Conservation (phyloP, 2,329 filamentous ascomycete genomes). For the Pezicula radicicola region DNA sequence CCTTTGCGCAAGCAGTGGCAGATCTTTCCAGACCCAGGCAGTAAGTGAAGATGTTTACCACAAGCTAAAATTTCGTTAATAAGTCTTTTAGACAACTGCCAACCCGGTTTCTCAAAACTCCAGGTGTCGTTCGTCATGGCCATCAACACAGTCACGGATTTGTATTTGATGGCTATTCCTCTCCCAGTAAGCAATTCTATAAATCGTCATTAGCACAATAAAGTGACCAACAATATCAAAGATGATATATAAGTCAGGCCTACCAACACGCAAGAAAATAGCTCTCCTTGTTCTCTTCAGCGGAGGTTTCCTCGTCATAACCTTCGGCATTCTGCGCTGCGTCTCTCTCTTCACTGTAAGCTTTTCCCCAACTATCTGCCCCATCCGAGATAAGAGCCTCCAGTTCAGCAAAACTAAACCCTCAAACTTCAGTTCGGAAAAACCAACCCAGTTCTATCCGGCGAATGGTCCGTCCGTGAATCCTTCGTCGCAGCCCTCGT, state of each 20-base stretch:
- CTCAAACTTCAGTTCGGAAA: conserved; percentile 25
- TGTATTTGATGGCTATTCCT: conserved; percentile 56
- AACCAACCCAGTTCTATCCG: conserved; percentile 30
- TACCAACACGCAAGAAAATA: conserved; percentile 41
- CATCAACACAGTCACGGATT: conserved; percentile 51
- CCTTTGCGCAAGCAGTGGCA: conserved; percentile 55
- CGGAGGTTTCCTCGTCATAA: conserved; percentile 52
- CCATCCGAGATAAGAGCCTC: not conserved
- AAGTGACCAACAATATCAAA: not conserved
- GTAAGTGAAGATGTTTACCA: conserved; percentile 24
- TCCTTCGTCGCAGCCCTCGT: conserved; percentile 34
- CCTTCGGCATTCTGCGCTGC: conserved; percentile 49
- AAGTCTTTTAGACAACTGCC: conserved; percentile 36
- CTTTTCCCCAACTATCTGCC: not conserved
- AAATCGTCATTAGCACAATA: not conserved
- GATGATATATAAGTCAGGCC: not conserved
- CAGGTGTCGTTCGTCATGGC: conserved; percentile 47
- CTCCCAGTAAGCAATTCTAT: conserved; percentile 40
- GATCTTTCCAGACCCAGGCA: conserved; percentile 53
- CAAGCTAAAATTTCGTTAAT: not conserved
- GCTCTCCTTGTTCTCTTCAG: conserved; percentile 52
- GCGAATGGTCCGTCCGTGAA: conserved; percentile 34
- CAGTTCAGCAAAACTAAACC: not conserved
- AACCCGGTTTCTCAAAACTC: conserved; percentile 47
- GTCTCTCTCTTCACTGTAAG: conserved; percentile 40